Evolutionary conservation across 1,284 basidiomycete species (phyloP), one percentile per base, ranked within the genome.

Genomic region (Albatrellus sp.): DNA sequence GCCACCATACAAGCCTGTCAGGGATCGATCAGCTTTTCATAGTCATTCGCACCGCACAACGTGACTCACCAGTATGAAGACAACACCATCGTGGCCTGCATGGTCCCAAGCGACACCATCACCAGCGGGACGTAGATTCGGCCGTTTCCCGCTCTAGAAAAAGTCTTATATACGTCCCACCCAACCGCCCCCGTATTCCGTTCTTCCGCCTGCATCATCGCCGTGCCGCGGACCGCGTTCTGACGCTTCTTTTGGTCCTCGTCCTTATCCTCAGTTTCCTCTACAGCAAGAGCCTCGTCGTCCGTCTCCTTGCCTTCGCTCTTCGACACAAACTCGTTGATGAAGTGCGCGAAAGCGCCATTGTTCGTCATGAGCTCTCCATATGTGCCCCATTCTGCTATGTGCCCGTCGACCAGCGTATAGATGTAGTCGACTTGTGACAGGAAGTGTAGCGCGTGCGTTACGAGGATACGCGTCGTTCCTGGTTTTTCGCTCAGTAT

Each of bases 381-480:
- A 51, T 86, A 90, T 1, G 83, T 82, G 1, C 88, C 90, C 20
- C 72, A 70, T 62, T 93, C 90, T 10, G 70, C 72, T 46, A 94
- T 76, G 19, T 64, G 68, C 2, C 90, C 90, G 40, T 89, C 77
- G 12, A 73, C 69, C 34, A 87, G 60, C 29, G 77, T 75, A 53
- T 75, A 80, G 52, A 87, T 78, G 55, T 81, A 84, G 56, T 87
- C 84, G 13, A 86, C 81, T 49, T 81, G 68, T 0, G 82, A 80
- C 16, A 90, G 70, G 64, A 90, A 85, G 58, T 90, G 85, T 6
- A 90, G 68, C 0, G 83, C 86, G 54, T 90, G 87, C 0, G 87
- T 90, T 37, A 89, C 84, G 43, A 93, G 76, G 31, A 93, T 69
- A 31, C 89, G 77, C 9, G 90, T 92, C 60, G 88, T 89, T 48